Evolutionary conservation across 2,329 filamentous ascomycete species (phyloP), one percentile per base, ranked within the genome.

Genomic region (Verticillium dahliae): DNA sequence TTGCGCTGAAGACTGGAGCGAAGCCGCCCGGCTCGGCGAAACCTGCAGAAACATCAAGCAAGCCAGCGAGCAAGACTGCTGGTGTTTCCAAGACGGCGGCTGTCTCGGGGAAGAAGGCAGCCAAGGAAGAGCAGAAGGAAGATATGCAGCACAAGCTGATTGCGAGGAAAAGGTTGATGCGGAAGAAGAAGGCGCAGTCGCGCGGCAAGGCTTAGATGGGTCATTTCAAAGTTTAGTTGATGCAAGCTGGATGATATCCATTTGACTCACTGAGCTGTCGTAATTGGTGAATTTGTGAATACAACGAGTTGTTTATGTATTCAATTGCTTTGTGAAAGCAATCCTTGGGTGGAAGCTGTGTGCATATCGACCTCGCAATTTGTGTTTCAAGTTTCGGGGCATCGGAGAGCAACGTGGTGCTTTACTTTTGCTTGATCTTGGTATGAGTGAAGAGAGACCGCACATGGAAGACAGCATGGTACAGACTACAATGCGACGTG

Each of bases 131-230:
- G n/a, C 45, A 22, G 45, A 65, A 66, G 15, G 57, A 73, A 15
- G 74, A 71, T 2, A 73, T 84, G 69, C 76, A 84, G 69, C 90
- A 92, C 70, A 88, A 87, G 70, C 90, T 97, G 70, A 96, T 97
- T 74, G 88, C 87, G 57, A 88, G 91, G 74, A 97, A 96, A 80
- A 83, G 92, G 65, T 85, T 90, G 78, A 84, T 89, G 80, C 85
- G 92, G 62, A 89, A 89, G 75, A 90, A 88, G 76, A 86, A 86
- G 78, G 76, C 77, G 6, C 67, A 73, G 15, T 65, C 69, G 11
- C 75, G 78, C 57, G 71, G 70, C 37, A 73, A 70, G 50, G 58
- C 38, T 33, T 57, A 37, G 56, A 22, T 57, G 34, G 57, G 37
- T 9, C 18, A 2, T 22, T 11, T 56, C 5, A 22, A n/a, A 14